A percentile compares a stretch with the other conserved stretches of the same genome.
Evolutionary conservation across 331 rosid species (phyloP).

Genomic region (Quercus tomentella): DNA sequence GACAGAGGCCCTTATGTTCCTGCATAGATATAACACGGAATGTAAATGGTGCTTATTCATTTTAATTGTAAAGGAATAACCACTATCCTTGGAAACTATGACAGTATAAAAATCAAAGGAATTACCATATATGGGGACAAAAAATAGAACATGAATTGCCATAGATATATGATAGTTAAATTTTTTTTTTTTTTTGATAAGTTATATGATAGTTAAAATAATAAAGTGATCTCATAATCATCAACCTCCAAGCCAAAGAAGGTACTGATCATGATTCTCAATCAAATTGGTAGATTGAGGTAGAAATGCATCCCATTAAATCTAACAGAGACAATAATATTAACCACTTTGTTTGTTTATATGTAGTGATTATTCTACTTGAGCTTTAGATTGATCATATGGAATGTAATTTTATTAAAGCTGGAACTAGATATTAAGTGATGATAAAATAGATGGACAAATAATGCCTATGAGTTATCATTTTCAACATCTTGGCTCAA

Average conservation of each 20-base stretch:
- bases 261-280: background rate
- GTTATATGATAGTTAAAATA: background rate
- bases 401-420: background rate
- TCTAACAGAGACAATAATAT: background rate
- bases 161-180: background rate
- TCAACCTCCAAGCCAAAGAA: background rate
- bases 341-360: background rate
- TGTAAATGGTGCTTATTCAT: too few species aligned
- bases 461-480: background rate
- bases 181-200: too few species aligned
- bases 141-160: background rate
- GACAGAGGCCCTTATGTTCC: too few species aligned
- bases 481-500: background rate
- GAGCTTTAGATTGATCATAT: background rate
- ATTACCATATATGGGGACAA: background rate
- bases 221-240: background rate
- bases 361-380: background rate
- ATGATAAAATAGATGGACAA: background rate
- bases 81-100: background rate
- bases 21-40: too few species aligned
- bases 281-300: background rate
- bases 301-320: background rate
- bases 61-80: too few species aligned
- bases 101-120: background rate
- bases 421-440: background rate